These are phyloP conservation scores for Annulohypoxylon truncatum DNA, from an alignment of 2,329 filamentous ascomycete genomes.

Conservation along the genomic window DNA sequence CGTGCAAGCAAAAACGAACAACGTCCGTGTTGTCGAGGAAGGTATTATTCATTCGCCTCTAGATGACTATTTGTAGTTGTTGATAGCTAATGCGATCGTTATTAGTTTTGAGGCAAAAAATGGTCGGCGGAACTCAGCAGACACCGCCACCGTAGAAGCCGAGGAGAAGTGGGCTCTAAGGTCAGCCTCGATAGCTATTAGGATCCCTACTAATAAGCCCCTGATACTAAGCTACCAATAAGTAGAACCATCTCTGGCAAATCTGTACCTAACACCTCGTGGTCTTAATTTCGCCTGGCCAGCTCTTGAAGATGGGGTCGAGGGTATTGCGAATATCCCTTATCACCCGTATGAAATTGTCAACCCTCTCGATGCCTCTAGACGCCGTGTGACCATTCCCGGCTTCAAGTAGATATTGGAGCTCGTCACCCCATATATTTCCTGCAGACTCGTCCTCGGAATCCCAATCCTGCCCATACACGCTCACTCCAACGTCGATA, in stretches of 20 bases:
- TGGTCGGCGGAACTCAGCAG: slow-evolving; percentile 50
- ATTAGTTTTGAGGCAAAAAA: slow-evolving; percentile 58
- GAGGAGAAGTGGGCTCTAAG: slow-evolving; percentile 2
- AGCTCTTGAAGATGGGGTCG: slow-evolving; percentile 17
- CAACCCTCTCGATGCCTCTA: slow-evolving; percentile 49
- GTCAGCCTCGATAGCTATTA: slow-evolving; percentile 19
- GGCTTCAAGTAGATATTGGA: slow-evolving; percentile 41
- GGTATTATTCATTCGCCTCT: slow-evolving; percentile 59
- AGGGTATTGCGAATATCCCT: slow-evolving; percentile 42
- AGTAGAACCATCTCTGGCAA: background rate
- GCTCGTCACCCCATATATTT: slow-evolving; percentile 46
- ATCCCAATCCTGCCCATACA: slow-evolving; percentile 51
- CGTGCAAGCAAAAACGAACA: slow-evolving; percentile 79
- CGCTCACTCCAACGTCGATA: slow-evolving; percentile 46
- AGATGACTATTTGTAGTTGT: background rate
- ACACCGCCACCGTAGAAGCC: slow-evolving; percentile 17
- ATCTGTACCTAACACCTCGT: background rate
- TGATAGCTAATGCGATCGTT: slow-evolving; percentile 31
- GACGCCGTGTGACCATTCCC: slow-evolving; percentile 33
- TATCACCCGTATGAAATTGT: slow-evolving; percentile 36
- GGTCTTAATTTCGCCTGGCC: background rate
- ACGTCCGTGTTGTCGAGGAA: slow-evolving; percentile 88
- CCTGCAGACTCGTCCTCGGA: slow-evolving; percentile 36
- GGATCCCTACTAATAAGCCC: background rate
- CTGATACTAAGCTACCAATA: background rate